Conservation (phyloP, 176 grass and related monocot genomes). For the Bromus sterilis region DNA sequence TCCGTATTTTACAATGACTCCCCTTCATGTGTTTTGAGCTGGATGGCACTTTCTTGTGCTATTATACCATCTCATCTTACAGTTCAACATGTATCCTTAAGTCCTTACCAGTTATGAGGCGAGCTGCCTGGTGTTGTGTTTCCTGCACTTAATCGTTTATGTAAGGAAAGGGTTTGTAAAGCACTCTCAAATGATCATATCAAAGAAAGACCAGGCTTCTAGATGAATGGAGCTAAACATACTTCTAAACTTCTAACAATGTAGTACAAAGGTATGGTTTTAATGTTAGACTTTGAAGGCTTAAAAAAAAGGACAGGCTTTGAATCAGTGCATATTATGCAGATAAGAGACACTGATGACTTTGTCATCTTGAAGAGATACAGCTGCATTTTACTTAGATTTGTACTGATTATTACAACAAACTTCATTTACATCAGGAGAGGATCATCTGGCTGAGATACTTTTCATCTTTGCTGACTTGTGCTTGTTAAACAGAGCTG, state of each 20-base stretch:
- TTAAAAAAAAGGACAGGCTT: too few relatives aligned
- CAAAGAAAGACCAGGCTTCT: not conserved
- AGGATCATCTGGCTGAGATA: conserved; percentile 32
- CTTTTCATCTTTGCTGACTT: conserved; percentile 69
- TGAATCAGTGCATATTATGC: not conserved
- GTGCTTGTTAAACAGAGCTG: conserved; percentile 66
- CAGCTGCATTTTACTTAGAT: not conserved
- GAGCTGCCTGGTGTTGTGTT: not conserved
- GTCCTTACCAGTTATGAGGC: not conserved
- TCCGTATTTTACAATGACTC: not conserved
- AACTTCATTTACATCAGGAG: conserved; percentile 10
- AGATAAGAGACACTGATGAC: not conserved
- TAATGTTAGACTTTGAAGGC: not conserved
- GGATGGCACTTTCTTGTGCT: not conserved
- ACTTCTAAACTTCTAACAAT: not conserved
- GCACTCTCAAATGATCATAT: not conserved
- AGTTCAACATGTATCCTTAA: not conserved
- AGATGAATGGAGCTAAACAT: not conserved
- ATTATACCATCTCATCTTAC: not conserved
- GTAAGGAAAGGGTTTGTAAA: not conserved
- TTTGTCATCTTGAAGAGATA: not conserved
- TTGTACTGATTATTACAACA: not conserved
- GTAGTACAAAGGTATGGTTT: not conserved
- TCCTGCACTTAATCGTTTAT: not conserved
- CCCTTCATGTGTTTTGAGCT: not conserved